These are phyloP conservation scores for Wickerhamiella spandovensis DNA, from an alignment of 805 yeast genomes.

Conservation along the genomic window DNA sequence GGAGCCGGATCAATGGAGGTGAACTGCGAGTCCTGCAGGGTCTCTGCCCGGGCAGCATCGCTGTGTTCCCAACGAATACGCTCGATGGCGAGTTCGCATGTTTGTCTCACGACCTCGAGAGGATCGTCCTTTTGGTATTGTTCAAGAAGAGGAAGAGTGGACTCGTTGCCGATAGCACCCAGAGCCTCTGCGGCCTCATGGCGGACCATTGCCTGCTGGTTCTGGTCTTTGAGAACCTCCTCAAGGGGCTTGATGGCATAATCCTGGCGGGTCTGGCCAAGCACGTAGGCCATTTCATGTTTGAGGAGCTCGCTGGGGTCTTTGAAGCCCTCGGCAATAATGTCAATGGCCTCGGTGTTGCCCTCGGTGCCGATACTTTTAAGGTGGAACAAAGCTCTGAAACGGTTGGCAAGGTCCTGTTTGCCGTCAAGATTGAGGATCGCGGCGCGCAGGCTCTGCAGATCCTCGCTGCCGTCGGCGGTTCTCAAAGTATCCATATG, in stretches of 20 bases:
- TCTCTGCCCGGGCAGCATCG: slow-evolving; percentile 49
- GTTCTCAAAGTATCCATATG: slow-evolving; percentile 19
- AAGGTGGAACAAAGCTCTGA: slow-evolving; percentile 85
- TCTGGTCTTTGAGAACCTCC: slow-evolving; percentile 46
- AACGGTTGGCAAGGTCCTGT: slow-evolving; percentile 68
- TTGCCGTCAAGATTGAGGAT: slow-evolving; percentile 35
- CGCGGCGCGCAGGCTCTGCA: slow-evolving; percentile 15
- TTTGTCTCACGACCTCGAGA: slow-evolving; percentile 78
- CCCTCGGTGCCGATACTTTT: slow-evolving; percentile 77
- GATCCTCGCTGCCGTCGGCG: slow-evolving; percentile 17
- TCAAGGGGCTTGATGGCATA: slow-evolving; percentile 65
- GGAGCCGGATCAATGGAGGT: slow-evolving; percentile 97
- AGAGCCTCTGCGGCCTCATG: slow-evolving; percentile 99
- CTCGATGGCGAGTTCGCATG: slow-evolving; percentile 93
- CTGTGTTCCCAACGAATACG: slow-evolving; percentile 88
- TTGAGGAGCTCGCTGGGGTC: slow-evolving; percentile 82
- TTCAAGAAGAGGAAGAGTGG: slow-evolving; percentile 52
- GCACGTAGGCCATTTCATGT: slow-evolving; percentile 94
- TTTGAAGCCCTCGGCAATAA: slow-evolving; percentile 80
- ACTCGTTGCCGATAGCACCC: slow-evolving; percentile 83
- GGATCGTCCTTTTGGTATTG: slow-evolving; percentile 63
- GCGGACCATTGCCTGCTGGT: slow-evolving; percentile 84
- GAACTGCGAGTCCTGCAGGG: slow-evolving; percentile 61
- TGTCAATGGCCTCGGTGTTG: slow-evolving; percentile 60
- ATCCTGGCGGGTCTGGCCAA: slow-evolving; percentile 86